Base-by-base conservation (phyloP, 108 stramenopile genomes). In the Craspedostauros australis region DNA sequence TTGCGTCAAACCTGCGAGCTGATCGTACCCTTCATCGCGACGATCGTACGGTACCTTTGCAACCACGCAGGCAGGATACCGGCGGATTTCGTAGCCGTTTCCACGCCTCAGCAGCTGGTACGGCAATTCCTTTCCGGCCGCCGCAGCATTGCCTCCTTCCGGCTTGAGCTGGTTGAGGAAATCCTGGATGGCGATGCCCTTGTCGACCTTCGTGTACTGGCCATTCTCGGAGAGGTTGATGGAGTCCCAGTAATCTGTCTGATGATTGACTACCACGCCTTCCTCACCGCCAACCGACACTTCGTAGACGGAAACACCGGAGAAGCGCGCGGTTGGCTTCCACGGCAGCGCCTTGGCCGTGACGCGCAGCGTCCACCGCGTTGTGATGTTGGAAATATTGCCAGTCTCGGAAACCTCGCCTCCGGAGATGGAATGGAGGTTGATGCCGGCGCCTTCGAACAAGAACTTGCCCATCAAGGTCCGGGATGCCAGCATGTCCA, bases 191-290 rank as follows among this genome's bases (percentile, higher is more conserved):
- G 77, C 86, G 1, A 73, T 44, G 1, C 48, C 21, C 40, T 79
- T 86, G 50, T 74, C 69, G 12, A 88, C 88, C 40, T 58, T 72
- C 68, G 65, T 48, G 41, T 90, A 90, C 33, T 65, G 46, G 25
- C 64, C 64, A 21, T 56, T 68, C 4, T 53, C 38, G 45, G 43
- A 29, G 22, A 95, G 70, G 50, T 96, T 94, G 70, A 96, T 91
- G 9, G 79, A 82, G 60, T 96, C 96, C 96, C 96, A 96, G 60
- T 84, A 96, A 72, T 96, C 96, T 20, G 54, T 77, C 71, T 96
- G 96, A 19, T 72, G 71, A 18, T 53, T 38, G 26, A 94, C 75
- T 14, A 57, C 39, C 12, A 88, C 73, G 27, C 86, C 86, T 45
- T 73, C 60, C 7, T 50, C 30, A 6, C 70, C 78, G 39, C 70